phyloP scores from a whole-genome alignment of 805 yeast species.

The Lipomyces orientalis region DNA sequence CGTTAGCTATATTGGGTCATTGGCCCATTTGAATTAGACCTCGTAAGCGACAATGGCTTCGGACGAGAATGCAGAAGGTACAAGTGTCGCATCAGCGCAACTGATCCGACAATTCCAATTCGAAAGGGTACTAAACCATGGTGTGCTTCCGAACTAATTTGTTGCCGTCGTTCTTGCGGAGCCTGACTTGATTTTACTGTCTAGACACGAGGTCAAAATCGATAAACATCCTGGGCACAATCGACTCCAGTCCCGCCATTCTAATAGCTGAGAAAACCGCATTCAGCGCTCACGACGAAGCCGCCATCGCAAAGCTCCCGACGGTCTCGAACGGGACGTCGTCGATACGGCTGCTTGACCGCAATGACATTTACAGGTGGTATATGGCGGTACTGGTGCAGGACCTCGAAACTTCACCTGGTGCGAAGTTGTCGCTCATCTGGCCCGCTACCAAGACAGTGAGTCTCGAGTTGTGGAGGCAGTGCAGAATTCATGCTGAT shows the following conservation, averaged over 20 bases:
- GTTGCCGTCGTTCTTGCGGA: too few species aligned
- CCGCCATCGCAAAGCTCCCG: background rate
- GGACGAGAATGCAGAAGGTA: background rate
- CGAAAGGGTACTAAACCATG: constrained; percentile 18
- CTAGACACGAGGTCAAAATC: constrained; percentile 69
- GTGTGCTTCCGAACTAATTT: background rate
- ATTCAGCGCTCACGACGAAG: constrained; percentile 48
- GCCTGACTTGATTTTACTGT: background rate
- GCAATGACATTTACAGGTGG: constrained; percentile 88
- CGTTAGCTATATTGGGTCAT: too few species aligned
- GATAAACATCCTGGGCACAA: constrained; percentile 70
- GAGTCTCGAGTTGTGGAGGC: background rate
- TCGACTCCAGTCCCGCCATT: constrained; percentile 67
- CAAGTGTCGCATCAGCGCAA: background rate
- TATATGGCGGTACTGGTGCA: constrained; percentile 61
- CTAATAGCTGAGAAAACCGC: constrained; percentile 75
- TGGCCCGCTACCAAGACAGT: constrained; percentile 81
- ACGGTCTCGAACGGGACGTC: constrained; percentile 8
- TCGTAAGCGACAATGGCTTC: too few species aligned
- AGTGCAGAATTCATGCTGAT: background rate
- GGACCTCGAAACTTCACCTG: constrained; percentile 53
- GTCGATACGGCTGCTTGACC: constrained; percentile 53
- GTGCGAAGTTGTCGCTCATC: constrained; percentile 74
- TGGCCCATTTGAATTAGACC: too few species aligned
- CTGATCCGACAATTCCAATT: constrained; percentile 20